phyloP scores from a whole-genome alignment of 2,329 filamentous ascomycete genomes.

The Claviceps purpurea region DNA sequence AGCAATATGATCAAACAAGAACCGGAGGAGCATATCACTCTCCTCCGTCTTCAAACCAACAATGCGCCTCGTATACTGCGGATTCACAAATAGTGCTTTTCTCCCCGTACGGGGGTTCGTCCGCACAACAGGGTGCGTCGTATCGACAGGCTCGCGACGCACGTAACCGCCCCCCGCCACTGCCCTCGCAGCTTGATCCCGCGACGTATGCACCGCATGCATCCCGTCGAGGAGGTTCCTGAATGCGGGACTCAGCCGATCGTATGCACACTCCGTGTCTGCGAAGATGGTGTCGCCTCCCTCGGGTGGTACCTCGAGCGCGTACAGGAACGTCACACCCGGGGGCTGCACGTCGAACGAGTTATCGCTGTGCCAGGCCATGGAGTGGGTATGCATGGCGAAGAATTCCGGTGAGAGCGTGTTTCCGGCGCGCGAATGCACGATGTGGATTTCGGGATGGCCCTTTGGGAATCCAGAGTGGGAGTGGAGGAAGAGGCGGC shows the following conservation, averaged over 20 bases:
- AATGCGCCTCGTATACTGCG: slow-evolving; percentile 40
- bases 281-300: slow-evolving; percentile 27
- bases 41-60: slow-evolving; percentile 58
- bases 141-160: slow-evolving; percentile 52
- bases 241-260: slow-evolving; percentile 50
- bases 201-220: slow-evolving; percentile 50
- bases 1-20: slow-evolving; percentile 54
- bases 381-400: slow-evolving; percentile 40
- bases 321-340: slow-evolving; percentile 70
- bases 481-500: slow-evolving; percentile 58
- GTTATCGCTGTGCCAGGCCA: slow-evolving; percentile 73
- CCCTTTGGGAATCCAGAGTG: slow-evolving; percentile 55
- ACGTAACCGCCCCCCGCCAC: slow-evolving; percentile 32
- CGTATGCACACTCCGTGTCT: slow-evolving; percentile 14
- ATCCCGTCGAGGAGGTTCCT: slow-evolving; percentile 51
- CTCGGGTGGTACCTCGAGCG: slow-evolving; percentile 58
- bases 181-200: slow-evolving; percentile 29
- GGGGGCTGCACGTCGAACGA: slow-evolving; percentile 72
- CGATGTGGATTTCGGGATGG: slow-evolving; percentile 53
- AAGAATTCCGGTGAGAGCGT: slow-evolving; percentile 42
- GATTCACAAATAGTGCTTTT: slow-evolving; percentile 56
- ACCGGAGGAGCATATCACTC: slow-evolving; percentile 50
- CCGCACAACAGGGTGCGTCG: slow-evolving; percentile 37
- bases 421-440: slow-evolving; percentile 42
- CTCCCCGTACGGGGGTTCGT: slow-evolving; percentile 42